Evolutionary conservation across 106 monocot species (phyloP).

Genomic region (Dioscorea zingiberensis): DNA sequence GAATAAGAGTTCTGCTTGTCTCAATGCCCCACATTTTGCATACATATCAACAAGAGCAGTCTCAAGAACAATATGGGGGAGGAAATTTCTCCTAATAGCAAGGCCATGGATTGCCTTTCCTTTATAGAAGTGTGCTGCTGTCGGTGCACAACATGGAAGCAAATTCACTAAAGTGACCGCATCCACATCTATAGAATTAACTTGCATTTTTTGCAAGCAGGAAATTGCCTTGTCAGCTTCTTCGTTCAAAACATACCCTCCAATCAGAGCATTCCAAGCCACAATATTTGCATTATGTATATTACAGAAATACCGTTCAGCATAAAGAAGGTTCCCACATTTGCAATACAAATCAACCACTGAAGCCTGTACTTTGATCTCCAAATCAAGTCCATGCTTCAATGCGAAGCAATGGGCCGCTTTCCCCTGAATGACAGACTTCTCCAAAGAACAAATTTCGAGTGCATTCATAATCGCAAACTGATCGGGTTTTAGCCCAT

Average conservation of each 20-base stretch:
- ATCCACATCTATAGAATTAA: constrained; percentile 20
- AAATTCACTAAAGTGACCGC: constrained; percentile 63
- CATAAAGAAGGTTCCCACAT: constrained; percentile 37
- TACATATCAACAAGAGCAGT: constrained; percentile 62
- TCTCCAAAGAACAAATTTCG: too few species aligned
- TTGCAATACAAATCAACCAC: constrained; percentile 87
- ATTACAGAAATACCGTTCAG: constrained; percentile 34
- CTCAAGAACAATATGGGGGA: constrained; percentile 58
- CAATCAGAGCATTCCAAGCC: constrained; percentile 62
- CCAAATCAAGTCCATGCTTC: constrained; percentile 26
- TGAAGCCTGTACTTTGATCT: constrained; percentile 41
- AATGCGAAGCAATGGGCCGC: constrained; percentile 63
- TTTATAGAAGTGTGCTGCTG: constrained; percentile 5
- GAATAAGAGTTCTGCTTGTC: constrained; percentile 43
- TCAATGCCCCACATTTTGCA: constrained; percentile 50
- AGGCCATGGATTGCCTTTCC: constrained; percentile 65
- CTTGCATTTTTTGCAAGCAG: constrained; percentile 43
- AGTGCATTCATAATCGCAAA: constrained; percentile 41
- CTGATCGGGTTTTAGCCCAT: constrained; percentile 26
- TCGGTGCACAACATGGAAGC: constrained; percentile 33
- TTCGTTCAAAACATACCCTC: constrained; percentile 56
- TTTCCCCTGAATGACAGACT: constrained; percentile 41
- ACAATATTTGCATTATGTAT: constrained; percentile 38
- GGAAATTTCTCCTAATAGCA: constrained; percentile 38
- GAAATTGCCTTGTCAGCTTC: constrained; percentile 28